phyloP scores from a whole-genome alignment of 2,329 filamentous ascomycete species.

The Mollisia scopiformis region DNA sequence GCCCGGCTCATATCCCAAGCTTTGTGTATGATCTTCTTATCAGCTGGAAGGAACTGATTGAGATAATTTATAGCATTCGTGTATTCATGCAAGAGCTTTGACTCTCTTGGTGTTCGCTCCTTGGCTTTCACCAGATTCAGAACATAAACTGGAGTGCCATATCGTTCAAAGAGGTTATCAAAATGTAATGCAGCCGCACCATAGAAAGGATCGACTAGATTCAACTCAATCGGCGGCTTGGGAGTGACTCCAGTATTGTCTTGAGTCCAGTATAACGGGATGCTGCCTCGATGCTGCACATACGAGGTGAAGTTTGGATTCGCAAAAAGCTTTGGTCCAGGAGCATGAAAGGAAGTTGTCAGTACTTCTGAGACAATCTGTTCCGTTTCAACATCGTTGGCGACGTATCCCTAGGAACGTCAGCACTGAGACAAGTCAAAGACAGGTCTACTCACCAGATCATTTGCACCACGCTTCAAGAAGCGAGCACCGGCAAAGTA shows the following conservation, averaged over 20 bases:
- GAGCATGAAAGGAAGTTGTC: constrained; percentile 93
- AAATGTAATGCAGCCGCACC: constrained; percentile 92
- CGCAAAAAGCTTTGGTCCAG: constrained; percentile 81
- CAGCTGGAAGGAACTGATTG: constrained; percentile 86
- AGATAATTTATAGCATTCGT: constrained; percentile 87
- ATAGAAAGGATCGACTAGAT: constrained; percentile 95
- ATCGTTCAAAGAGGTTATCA: constrained; percentile 89
- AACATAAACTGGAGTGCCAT: constrained; percentile 89
- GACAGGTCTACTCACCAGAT: constrained; percentile 54
- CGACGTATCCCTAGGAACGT: constrained; percentile 73
- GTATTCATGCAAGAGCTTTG: constrained; percentile 86
- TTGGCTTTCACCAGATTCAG: constrained; percentile 89
- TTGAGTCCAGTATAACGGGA: constrained; percentile 96
- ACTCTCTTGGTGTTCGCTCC: constrained; percentile 87
- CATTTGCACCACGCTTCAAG: constrained; percentile 91
- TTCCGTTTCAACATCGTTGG: constrained; percentile 98
- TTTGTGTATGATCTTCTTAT: constrained; percentile 88
- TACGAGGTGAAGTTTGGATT: constrained; percentile 95
- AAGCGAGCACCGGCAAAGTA: constrained; percentile 95
- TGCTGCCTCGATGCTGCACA: constrained; percentile 94
- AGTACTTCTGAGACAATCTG: constrained; percentile 95
- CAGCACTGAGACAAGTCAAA: constrained; percentile 8
- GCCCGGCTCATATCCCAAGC: constrained; percentile 98
- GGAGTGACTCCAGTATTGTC: constrained; percentile 94
- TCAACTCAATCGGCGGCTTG: constrained; percentile 94